phyloP scores from a whole-genome alignment of 169 alveolate genomes.

The Plasmodium knowlesi region DNA sequence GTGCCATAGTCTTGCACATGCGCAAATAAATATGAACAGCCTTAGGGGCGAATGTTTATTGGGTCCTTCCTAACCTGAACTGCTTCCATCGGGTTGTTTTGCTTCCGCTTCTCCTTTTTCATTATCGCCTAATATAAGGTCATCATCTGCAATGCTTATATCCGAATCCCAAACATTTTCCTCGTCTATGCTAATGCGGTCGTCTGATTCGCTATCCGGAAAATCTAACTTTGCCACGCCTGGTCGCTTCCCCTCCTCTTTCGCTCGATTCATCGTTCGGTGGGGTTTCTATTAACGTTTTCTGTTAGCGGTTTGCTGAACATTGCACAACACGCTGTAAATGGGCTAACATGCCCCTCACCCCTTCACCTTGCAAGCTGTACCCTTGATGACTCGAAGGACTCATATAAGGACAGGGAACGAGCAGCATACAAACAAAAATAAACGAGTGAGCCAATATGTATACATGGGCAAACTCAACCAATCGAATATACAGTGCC shows the following conservation, averaged over 20 bases:
- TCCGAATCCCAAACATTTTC: conserved; percentile 61
- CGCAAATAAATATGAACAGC: neutral
- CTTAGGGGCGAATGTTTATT: neutral
- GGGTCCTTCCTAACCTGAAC: neutral
- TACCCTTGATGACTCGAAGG: neutral
- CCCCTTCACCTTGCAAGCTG: neutral
- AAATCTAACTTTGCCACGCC: conserved; percentile 2
- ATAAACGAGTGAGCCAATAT: neutral
- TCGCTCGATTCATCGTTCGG: conserved; percentile 17
- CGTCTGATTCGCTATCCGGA: conserved; percentile 37
- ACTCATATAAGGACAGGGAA: neutral
- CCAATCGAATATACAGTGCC: neutral
- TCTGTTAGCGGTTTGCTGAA: neutral
- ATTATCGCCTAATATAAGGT: conserved; percentile 3
- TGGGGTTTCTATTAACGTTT: neutral
- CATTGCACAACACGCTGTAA: neutral
- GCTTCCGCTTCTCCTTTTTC: neutral
- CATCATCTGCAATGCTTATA: conserved; percentile 43
- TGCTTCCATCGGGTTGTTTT: neutral
- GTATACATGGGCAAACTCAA: neutral
- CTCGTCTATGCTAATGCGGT: conserved; percentile 14
- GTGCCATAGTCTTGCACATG: neutral
- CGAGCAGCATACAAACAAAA: neutral
- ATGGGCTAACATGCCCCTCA: neutral
- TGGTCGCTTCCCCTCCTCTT: neutral